Evolutionary conservation across 768 basidiomycete genomes (phyloP), one percentile per base, ranked within the genome.

Genomic region (Cystobasidiopsis lactophilus): DNA sequence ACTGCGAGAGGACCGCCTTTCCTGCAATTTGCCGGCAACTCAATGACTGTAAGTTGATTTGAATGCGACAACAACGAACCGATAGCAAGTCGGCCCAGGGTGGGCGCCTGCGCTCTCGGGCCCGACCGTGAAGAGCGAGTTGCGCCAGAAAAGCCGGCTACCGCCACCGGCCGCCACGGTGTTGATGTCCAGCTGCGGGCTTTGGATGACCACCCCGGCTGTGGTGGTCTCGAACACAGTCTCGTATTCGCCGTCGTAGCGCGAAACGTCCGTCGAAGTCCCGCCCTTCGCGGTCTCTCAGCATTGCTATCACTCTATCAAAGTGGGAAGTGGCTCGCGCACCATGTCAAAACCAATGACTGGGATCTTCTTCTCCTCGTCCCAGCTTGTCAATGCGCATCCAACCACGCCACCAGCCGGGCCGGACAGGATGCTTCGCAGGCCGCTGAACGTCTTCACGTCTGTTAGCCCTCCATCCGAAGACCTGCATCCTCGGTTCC

Each of bases 391-490:
- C 58, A 86, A 69, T 0, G 88, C 85, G 61, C 85, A 91, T 0
- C 91, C 91, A 0, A 96, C 91, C 4, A 96, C 91, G 2, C 89
- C 89, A 2, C 89, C 89, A 0, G 89, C 91, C 0, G 89, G 91
- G 2, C 69, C 68, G 13, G 43, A 86, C 35, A 93, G 67, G 57
- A 95, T 88, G 57, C 82, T 85, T 72, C 88, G 89, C 59, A 96
- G 67, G 0, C 89, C 91, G 0, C 84, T 85, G 65, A 96, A 95
- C 61, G 83, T 82, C 53, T 75, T 66, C 13, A 81, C 67, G 63
- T 85, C 81, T 23, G 85, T 69, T 10, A 89, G 69, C 5, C 84
- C 83, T 4, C 85, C 91, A 61, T 96, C 89, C 51, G 81, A 84
- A 33, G 80, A 81, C 91, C 95, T 96, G 63, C n/a, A n/a, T n/a